A percentile compares a stretch with the other conserved stretches of the same genome.
These are phyloP conservation scores for Sordaria brevicollis DNA, from an alignment of 495 filamentous ascomycete genomes.

Conservation along the genomic window DNA sequence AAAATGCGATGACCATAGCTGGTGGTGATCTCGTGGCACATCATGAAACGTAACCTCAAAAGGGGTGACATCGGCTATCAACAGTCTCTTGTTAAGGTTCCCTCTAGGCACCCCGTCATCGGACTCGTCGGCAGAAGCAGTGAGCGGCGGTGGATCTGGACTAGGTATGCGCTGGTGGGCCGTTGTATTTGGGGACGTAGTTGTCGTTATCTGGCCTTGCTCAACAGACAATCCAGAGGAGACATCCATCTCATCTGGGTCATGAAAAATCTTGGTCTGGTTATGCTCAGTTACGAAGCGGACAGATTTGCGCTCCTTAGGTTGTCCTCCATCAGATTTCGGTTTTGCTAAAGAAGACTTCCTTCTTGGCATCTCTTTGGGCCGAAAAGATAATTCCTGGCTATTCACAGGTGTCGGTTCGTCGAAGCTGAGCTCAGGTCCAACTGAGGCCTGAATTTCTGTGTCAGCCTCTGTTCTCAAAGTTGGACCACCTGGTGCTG, in stretches of 20 bases:
- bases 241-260: conserved; percentile 18
- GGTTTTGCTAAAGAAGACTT: neutral
- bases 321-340: neutral
- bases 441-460: neutral
- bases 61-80: conserved; percentile 12
- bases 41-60: conserved; percentile 22
- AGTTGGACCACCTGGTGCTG: neutral
- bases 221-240: neutral
- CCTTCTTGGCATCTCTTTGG: neutral
- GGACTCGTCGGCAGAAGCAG: neutral
- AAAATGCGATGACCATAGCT: conserved; percentile 26
- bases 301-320: conserved; percentile 29
- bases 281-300: conserved; percentile 24
- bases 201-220: neutral
- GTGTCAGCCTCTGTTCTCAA: neutral
- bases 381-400: neutral
- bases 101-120: conserved; percentile 5
- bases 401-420: neutral
- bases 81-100: conserved; percentile 17
- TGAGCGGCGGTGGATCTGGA: conserved; percentile 12
- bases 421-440: neutral
- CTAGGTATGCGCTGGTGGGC: conserved; percentile 2
- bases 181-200: neutral
- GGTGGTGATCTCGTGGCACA: conserved; percentile 15
- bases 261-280: conserved; percentile 5